Base-by-base conservation (phyloP, 176 grass and related monocot genomes). In the Oryza brachyantha region DNA sequence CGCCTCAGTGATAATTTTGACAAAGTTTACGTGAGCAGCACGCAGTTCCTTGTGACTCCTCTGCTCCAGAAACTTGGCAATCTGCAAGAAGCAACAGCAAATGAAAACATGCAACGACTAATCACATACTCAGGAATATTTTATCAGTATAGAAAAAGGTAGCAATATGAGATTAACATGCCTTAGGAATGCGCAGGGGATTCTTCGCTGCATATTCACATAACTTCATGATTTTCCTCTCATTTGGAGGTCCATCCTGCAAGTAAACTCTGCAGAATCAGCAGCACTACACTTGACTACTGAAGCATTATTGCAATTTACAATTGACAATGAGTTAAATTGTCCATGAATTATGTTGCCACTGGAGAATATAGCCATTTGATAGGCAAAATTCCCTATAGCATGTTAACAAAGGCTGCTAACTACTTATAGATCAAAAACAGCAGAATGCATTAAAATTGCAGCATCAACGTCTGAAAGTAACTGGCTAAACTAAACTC, bases 161-260 rank as follows among this genome's bases (percentile, higher is more conserved):
- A 77, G 39, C 62, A 89, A 50, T 40, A 86, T 59, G 29, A 45
- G 25, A 59, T 79, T 54, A 57, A 52, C 78, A 85, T 36, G 82
- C 92, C 92, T 99, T 99, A 36, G 96, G 92, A 83, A 95, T 95
- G 58, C 92, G 96, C 57, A 94, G 57, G 8, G 96, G 90, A 65
- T 99, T 99, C 86, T 93, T 99, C 10, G 90, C 96, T 60, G 96
- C 92, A 93, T 99, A 99, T 80, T 99, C 96, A 39, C 96, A 99
- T 11, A 99, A 28, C 80, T 99, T 99, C 90, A 85, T 87, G 40
- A 99, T 99, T 83, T 95, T 99, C 79, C 92, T 95, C 78, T 95
- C 96, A 74, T 99, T 99, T 17, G 85, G 70, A 63, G 74, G 67
- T 29, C 86, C 92, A 78, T 99, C 96, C 96, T 95, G 76, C 32